phyloP scores from a whole-genome alignment of 257 asterid species.

The Haberlea rhodopensis region DNA sequence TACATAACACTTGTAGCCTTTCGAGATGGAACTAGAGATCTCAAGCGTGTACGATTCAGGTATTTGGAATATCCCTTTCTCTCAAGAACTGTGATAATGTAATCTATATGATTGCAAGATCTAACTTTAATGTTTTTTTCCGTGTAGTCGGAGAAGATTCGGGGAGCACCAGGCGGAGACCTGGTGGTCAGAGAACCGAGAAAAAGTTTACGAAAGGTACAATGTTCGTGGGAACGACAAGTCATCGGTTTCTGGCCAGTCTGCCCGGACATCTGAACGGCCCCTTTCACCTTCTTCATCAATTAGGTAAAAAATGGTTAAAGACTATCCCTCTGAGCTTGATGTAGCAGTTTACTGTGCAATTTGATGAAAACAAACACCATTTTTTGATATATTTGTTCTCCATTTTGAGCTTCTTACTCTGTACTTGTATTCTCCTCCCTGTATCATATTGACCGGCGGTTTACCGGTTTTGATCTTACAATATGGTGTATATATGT shows the following conservation, averaged over 20 bases:
- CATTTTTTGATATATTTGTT: too few species aligned
- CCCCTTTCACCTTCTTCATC: not conserved
- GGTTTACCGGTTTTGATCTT: too few species aligned
- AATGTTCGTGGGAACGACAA: slow-evolving; percentile 4
- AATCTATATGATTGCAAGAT: too few species aligned
- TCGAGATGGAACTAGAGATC: slow-evolving; percentile 47
- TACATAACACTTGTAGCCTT: slow-evolving; percentile 51
- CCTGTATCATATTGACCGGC: not conserved
- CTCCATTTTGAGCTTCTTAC: not conserved
- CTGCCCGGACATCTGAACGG: not conserved
- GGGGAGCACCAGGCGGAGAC: slow-evolving; percentile 1
- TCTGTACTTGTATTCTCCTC: not conserved
- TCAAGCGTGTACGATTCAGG: slow-evolving; percentile 62
- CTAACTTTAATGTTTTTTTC: not conserved
- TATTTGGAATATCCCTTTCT: slow-evolving; percentile 5
- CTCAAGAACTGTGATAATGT: too few species aligned
- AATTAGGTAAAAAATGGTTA: not conserved
- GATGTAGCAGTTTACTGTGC: too few species aligned
- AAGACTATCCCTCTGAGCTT: not conserved
- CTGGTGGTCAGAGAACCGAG: slow-evolving; percentile 15
- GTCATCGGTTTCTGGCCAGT: too few species aligned
- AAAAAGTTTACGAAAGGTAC: slow-evolving; percentile 7
- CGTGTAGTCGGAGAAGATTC: not conserved
- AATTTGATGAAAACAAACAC: too few species aligned
- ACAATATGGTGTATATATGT: not conserved